phyloP scores from a whole-genome alignment of 495 filamentous ascomycete genomes.

The Hyaloscypha variabilis region DNA sequence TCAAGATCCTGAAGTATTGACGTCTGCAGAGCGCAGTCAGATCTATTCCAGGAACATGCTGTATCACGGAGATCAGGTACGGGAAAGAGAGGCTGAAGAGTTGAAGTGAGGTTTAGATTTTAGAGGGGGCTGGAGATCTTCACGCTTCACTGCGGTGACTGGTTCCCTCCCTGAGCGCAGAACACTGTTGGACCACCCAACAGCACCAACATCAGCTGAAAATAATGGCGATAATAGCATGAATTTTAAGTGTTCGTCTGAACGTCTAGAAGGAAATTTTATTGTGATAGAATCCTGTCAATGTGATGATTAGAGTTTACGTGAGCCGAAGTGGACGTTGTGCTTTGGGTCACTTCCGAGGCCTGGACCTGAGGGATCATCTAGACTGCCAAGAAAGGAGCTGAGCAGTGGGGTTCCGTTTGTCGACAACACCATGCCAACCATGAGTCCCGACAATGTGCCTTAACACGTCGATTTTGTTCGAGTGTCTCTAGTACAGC shows the following conservation, averaged over 20 bases:
- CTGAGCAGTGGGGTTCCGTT: neutral
- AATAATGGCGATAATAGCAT: neutral
- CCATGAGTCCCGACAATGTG: neutral
- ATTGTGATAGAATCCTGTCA: neutral
- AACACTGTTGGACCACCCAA: neutral
- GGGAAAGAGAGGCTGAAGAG: neutral
- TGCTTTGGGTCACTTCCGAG: neutral
- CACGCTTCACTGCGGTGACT: constrained; percentile 1
- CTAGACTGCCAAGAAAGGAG: neutral
- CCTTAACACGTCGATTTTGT: neutral
- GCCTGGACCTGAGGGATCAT: neutral
- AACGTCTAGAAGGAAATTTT: neutral
- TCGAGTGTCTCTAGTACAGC: neutral
- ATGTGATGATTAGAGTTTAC: neutral
- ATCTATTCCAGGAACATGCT: neutral
- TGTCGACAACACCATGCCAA: neutral
- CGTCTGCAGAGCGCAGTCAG: neutral
- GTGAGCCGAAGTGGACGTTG: neutral
- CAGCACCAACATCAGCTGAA: neutral
- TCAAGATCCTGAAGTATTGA: neutral
- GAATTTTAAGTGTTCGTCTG: neutral
- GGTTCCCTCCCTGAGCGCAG: neutral
- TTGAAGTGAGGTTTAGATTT: neutral
- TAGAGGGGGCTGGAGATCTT: neutral
- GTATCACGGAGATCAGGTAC: neutral